phyloP scores from a whole-genome alignment of 2,329 filamentous ascomycete species.

The Paraphoma chrysanthemicola region DNA sequence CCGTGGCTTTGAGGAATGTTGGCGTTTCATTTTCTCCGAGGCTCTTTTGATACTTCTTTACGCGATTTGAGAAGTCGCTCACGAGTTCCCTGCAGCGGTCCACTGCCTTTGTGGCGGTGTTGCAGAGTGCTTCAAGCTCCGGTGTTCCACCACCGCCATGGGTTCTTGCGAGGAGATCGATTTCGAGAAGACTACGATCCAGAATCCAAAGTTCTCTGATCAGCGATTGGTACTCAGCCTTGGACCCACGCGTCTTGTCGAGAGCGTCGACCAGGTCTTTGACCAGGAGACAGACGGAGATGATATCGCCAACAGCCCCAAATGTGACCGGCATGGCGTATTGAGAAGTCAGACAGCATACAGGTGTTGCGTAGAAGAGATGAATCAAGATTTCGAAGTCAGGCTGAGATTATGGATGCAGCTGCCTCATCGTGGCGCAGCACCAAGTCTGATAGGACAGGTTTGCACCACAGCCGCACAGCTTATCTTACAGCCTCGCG shows the following conservation, averaged over 20 bases:
- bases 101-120: conserved; percentile 9
- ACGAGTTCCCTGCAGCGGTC: conserved; percentile 7
- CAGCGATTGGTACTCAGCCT: conserved; percentile 36
- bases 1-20: conserved; percentile 2
- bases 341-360: too few species aligned
- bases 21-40: conserved; percentile 4
- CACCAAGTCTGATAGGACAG: too few species aligned
- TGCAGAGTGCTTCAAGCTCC: conserved; percentile 7
- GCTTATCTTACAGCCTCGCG: too few species aligned
- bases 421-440: too few species aligned
- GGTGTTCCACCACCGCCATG: conserved; percentile 5
- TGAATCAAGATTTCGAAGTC: too few species aligned
- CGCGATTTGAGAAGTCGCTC: not conserved
- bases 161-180: conserved; percentile 16
- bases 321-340: conserved; percentile 29
- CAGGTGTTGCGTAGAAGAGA: too few species aligned
- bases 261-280: conserved; percentile 39
- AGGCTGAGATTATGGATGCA: too few species aligned
- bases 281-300: conserved; percentile 31
- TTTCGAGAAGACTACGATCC: conserved; percentile 18
- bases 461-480: too few species aligned
- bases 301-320: conserved; percentile 38
- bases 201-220: conserved; percentile 33
- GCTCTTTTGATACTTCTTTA: conserved; percentile 10
- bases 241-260: conserved; percentile 34